Percentiles rank a stretch among this genome's conserved stretches.
phyloP scores from a whole-genome alignment of 1,139 yeast genomes.

The Suhomyces kunorum region DNA sequence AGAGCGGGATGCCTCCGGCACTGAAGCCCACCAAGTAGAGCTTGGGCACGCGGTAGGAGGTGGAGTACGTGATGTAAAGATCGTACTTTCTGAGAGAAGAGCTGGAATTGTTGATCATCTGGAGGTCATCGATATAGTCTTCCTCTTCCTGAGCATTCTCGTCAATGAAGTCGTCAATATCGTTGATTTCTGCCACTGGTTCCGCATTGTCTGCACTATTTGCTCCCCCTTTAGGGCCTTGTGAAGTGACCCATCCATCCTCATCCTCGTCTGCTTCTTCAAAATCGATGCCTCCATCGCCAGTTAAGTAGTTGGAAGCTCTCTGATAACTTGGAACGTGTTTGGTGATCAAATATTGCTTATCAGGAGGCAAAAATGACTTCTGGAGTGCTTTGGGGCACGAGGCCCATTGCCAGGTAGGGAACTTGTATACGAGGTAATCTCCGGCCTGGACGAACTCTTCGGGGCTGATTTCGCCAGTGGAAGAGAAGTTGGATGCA shows the following conservation, averaged over 20 bases:
- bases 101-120: slow-evolving; percentile 25
- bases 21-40: slow-evolving; percentile 88
- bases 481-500: slow-evolving; percentile 73
- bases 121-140: slow-evolving; percentile 37
- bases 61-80: slow-evolving; percentile 85
- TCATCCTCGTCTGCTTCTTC: slow-evolving; percentile 43
- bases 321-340: slow-evolving; percentile 87
- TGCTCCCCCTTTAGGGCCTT: slow-evolving; percentile 5
- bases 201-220: slow-evolving; percentile 11
- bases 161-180: slow-evolving; percentile 44
- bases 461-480: slow-evolving; percentile 93
- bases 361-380: slow-evolving; percentile 79
- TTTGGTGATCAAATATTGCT: slow-evolving; percentile 81
- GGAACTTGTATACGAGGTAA: slow-evolving; percentile 83
- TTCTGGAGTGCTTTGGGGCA: slow-evolving; percentile 63
- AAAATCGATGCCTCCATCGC: slow-evolving; percentile 33
- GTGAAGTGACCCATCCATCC: slow-evolving; percentile 59
- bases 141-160: slow-evolving; percentile 32
- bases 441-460: slow-evolving; percentile 95
- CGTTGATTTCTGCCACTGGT: slow-evolving; percentile 25
- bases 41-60: slow-evolving; percentile 95
- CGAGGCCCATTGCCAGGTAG: slow-evolving; percentile 94
- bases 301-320: slow-evolving; percentile 56
- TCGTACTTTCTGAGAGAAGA: slow-evolving; percentile 71
- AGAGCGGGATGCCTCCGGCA: slow-evolving; percentile 78